Base-by-base conservation (phyloP, 2,329 filamentous ascomycete genomes). In the Metarhizium rileyi region DNA sequence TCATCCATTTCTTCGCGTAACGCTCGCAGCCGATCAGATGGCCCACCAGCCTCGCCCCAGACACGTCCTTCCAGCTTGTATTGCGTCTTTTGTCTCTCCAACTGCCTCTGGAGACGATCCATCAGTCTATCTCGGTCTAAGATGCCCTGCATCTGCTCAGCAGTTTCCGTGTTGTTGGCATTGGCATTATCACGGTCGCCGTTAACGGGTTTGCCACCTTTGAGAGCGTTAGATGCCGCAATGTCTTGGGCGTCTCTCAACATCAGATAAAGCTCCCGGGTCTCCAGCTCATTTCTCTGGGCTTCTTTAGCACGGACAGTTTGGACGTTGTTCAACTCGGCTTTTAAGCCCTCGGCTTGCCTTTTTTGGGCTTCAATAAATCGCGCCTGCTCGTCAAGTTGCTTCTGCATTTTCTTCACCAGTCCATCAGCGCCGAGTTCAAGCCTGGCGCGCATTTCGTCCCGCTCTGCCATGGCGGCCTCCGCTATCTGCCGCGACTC, bases 191-290 rank as follows among this genome's bases (percentile, higher is more conserved):
- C 38, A 25, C 16, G 14, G 9, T 25, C 38, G 10, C 22, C 20
- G 20, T 9, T 4, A 10, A 8, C 4, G 10, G 45, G 41, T 49
- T 68, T 73, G 38, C 72, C 72, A 54, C 72, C 71, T 64, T 81
- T 83, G 49, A 70, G 70, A 48, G 89, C 87, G 59, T 88, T 87
- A 3, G 91, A 90, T 23, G 90, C 90, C 43, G 91, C 91, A 56
- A 96, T 89, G 61, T 98, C 91, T 68, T 97, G 91, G 35, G 93
- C 91, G 68, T 98, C 93, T 53, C 91, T 83, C 55, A 98, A 84
- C 93, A 98, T 98, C 50, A 98, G 84, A 67, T 97, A 98, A 22
- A 98, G 72, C 68, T 98, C 93, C 70, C 93, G 80, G 2, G 91
- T 97, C 70, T 98, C 93, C 27, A 98, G 74, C 69, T 98, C 93